Evolutionary conservation across 116 monocot genomes (phyloP).

Genomic region (Phalaenopsis hybrid): DNA sequence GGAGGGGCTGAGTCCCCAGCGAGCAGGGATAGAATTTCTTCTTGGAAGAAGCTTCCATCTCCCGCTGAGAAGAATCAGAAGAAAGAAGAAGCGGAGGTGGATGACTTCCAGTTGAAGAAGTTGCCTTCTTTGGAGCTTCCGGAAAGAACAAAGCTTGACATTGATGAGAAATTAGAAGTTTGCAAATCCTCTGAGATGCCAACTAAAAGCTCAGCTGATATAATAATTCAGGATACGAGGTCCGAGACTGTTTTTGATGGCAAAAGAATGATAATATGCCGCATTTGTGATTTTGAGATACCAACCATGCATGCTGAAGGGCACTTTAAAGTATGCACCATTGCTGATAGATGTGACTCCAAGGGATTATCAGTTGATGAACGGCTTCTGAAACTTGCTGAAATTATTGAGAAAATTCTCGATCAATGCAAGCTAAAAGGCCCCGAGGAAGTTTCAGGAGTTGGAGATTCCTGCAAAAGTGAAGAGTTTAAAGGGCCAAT

Average conservation of each 20-base stretch:
- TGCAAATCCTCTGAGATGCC: slow-evolving; percentile 1
- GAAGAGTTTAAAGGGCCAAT: slow-evolving; percentile 25
- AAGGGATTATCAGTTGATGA: slow-evolving; percentile 74
- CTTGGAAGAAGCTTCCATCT: slow-evolving; percentile 95
- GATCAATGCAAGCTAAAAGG: slow-evolving; percentile 25
- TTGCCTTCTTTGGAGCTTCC: slow-evolving; percentile 15
- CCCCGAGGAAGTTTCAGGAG: slow-evolving; percentile 8
- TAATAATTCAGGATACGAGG: slow-evolving; percentile 4
- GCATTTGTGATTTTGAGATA: slow-evolving; percentile 93
- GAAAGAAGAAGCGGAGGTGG: slow-evolving; percentile 9
- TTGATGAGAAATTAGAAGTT: slow-evolving; percentile 9
- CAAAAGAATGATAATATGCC: slow-evolving; percentile 72
- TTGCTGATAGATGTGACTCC: slow-evolving; percentile 78
- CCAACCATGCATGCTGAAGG: slow-evolving; percentile 70
- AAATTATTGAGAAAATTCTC: slow-evolving; percentile 68
- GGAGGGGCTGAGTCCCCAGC: slow-evolving; percentile 25
- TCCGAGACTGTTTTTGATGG: slow-evolving; percentile 13
- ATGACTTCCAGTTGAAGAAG: slow-evolving; percentile 13
- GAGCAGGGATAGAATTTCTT: slow-evolving; percentile 66
- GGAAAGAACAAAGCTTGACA: slow-evolving; percentile 22
- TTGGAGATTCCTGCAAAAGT: slow-evolving; percentile 10
- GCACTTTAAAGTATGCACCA: slow-evolving; percentile 74
- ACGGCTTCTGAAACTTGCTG: slow-evolving; percentile 63
- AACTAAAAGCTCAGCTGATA: slow-evolving; percentile 5
- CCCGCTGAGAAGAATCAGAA: slow-evolving; percentile 61